Conservation (phyloP, 2,329 filamentous ascomycete genomes). For the Cordyceps pruinosa region DNA sequence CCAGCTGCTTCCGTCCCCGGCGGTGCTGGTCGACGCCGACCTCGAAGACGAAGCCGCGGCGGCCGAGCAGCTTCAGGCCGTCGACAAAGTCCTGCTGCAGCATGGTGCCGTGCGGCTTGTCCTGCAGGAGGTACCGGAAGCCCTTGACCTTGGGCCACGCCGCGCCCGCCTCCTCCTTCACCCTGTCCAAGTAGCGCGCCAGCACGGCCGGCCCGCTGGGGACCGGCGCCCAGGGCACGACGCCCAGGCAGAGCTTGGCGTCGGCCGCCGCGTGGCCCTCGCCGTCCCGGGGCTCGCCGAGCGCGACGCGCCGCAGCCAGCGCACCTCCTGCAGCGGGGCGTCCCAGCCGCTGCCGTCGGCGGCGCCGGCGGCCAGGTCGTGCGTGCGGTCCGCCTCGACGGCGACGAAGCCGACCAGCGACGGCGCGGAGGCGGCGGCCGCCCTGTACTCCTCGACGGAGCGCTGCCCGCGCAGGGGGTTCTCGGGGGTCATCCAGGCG, state of each 20-base stretch:
- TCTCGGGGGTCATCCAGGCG: conserved; percentile 57
- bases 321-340: conserved; percentile 65
- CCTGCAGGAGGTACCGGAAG: conserved; percentile 77
- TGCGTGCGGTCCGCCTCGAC: conserved; percentile 74
- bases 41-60: conserved; percentile 65
- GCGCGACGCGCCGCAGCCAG: conserved; percentile 59
- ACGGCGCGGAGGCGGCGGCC: conserved; percentile 34
- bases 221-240: conserved; percentile 83
- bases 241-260: conserved; percentile 53
- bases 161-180: conserved; percentile 53
- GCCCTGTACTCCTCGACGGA: conserved; percentile 57
- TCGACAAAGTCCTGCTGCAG: conserved; percentile 58
- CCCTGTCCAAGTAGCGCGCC: conserved; percentile 56
- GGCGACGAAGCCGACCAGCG: conserved; percentile 67
- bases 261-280: conserved; percentile 47
- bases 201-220: conserved; percentile 55
- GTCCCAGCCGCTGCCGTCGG: conserved; percentile 52
- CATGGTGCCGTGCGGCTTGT: conserved; percentile 62
- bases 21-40: conserved; percentile 74
- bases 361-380: conserved; percentile 40
- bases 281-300: conserved; percentile 47
- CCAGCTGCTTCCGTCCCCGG: conserved; percentile 67
- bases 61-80: conserved; percentile 57
- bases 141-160: conserved; percentile 66
- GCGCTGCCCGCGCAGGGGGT: conserved; percentile 56